phyloP scores from a whole-genome alignment of 1,139 yeast species.

The Debaryomyces coudertii region DNA sequence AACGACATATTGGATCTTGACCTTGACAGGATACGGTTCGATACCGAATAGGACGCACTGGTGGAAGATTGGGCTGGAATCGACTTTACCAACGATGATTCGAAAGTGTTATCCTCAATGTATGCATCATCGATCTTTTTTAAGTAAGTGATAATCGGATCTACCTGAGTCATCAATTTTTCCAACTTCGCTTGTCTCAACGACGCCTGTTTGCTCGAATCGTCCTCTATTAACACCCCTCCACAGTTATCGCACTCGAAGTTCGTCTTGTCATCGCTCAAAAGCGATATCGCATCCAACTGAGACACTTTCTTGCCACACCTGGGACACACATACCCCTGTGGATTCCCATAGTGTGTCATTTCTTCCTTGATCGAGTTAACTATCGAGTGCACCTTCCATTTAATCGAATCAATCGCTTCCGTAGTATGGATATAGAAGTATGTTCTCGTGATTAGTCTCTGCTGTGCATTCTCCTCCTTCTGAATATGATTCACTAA shows the following conservation, averaged over 20 bases:
- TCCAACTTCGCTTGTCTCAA: slow-evolving; percentile 83
- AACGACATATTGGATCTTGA: slow-evolving; percentile 35
- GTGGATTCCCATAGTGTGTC: slow-evolving; percentile 82
- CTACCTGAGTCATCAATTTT: slow-evolving; percentile 83
- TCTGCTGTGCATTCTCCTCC: slow-evolving; percentile 75
- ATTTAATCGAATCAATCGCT: slow-evolving; percentile 92
- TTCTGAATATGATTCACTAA: slow-evolving; percentile 70
- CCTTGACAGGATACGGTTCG: slow-evolving; percentile 36
- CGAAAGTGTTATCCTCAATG: slow-evolving; percentile 88
- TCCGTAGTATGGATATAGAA: slow-evolving; percentile 88
- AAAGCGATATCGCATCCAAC: slow-evolving; percentile 80
- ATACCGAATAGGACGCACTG: slow-evolving; percentile 60
- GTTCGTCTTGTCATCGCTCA: slow-evolving; percentile 77
- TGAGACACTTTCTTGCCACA: slow-evolving; percentile 83
- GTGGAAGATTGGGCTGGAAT: slow-evolving; percentile 82
- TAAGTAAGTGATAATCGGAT: slow-evolving; percentile 81
- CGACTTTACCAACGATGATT: slow-evolving; percentile 73
- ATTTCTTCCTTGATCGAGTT: slow-evolving; percentile 78
- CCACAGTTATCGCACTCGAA: slow-evolving; percentile 88
- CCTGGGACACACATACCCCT: slow-evolving; percentile 88
- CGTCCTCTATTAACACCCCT: slow-evolving; percentile 79
- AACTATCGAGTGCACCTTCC: slow-evolving; percentile 92
- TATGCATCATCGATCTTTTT: slow-evolving; percentile 84
- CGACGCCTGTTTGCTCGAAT: slow-evolving; percentile 79
- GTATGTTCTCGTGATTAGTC: slow-evolving; percentile 74